Conservation (phyloP, 2,329 filamentous ascomycete genomes). For the Parasarocladium wereldwijsianum region DNA sequence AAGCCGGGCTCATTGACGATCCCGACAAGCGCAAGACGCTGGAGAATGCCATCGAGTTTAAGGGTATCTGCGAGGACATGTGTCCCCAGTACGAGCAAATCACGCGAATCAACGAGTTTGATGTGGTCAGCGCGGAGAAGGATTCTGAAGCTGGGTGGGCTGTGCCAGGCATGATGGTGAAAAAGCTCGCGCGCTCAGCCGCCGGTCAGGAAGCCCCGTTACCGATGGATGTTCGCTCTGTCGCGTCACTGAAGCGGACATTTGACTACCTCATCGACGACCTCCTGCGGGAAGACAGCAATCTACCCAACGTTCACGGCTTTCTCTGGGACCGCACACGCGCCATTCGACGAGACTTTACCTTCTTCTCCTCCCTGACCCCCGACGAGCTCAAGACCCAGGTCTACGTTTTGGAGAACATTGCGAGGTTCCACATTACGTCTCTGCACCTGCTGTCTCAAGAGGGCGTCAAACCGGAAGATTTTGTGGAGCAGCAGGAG, state of each 20-base stretch:
- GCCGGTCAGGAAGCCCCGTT: slow-evolving; percentile 53
- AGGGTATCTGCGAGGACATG: slow-evolving; percentile 55
- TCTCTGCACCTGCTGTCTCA: slow-evolving; percentile 48
- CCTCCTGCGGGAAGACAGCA: slow-evolving; percentile 38
- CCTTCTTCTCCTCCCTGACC: slow-evolving; percentile 48
- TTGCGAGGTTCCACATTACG: slow-evolving; percentile 52
- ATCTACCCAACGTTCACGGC: slow-evolving; percentile 40
- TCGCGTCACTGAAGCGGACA: slow-evolving; percentile 40
- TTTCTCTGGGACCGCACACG: slow-evolving; percentile 57
- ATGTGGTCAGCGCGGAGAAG: slow-evolving; percentile 42
- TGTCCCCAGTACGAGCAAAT: slow-evolving; percentile 54
- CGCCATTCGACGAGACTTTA: slow-evolving; percentile 53
- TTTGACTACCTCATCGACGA: slow-evolving; percentile 49
- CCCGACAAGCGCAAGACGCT: slow-evolving; percentile 47
- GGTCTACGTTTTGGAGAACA: slow-evolving; percentile 50
- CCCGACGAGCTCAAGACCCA: slow-evolving; percentile 41
- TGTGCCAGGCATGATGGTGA: slow-evolving; percentile 43
- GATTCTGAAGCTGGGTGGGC: slow-evolving; percentile 27
- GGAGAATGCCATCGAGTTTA: slow-evolving; percentile 50
- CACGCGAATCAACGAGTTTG: slow-evolving; percentile 44
- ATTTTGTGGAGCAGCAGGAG: slow-evolving; percentile 53
- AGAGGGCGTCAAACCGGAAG: slow-evolving; percentile 38
- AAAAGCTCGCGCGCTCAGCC: slow-evolving; percentile 51
- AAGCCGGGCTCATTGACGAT: slow-evolving; percentile 47
- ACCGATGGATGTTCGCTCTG: slow-evolving; percentile 52